A percentile compares a stretch with the other conserved stretches of the same genome.
These are phyloP conservation scores for Penicillium sp. DNA, from an alignment of 2,329 filamentous ascomycete genomes.

Conservation along the genomic window DNA sequence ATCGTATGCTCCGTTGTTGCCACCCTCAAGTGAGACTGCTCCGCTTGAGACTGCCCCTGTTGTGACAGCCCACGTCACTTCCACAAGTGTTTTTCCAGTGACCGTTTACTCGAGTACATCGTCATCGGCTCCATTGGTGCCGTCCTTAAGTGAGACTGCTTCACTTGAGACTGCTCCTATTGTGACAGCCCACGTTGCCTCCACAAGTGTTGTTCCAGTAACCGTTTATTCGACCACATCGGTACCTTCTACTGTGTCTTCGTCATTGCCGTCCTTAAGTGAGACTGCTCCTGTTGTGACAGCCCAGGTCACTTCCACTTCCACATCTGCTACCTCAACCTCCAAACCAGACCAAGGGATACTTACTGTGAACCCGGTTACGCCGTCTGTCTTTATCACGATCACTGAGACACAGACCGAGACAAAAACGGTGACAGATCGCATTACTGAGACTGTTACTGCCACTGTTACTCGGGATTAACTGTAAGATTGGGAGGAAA, in stretches of 20 bases:
- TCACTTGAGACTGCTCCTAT: neutral
- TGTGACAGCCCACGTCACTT: neutral
- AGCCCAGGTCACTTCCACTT: neutral
- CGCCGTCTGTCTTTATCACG: conserved; percentile 14
- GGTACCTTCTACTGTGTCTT: neutral
- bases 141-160: neutral
- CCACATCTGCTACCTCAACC: neutral
- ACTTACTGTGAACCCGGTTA: conserved; percentile 16
- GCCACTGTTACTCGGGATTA: conserved; percentile 5
- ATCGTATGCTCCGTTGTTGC: neutral
- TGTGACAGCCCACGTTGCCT: neutral
- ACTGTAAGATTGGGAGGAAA: neutral
- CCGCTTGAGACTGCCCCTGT: neutral
- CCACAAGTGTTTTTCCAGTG: neutral
- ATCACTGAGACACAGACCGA: conserved; percentile 14
- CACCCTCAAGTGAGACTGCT: neutral
- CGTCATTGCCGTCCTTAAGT: neutral
- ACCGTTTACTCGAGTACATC: neutral
- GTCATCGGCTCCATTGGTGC: neutral
- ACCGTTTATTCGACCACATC: neutral
- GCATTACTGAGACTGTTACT: conserved; percentile 9
- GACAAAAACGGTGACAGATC: conserved; percentile 20
- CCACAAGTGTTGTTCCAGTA: neutral
- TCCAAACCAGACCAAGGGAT: neutral
- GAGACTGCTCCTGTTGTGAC: neutral